phyloP scores from a whole-genome alignment of 345 rosid genomes.

The Melastoma malabathricum region DNA sequence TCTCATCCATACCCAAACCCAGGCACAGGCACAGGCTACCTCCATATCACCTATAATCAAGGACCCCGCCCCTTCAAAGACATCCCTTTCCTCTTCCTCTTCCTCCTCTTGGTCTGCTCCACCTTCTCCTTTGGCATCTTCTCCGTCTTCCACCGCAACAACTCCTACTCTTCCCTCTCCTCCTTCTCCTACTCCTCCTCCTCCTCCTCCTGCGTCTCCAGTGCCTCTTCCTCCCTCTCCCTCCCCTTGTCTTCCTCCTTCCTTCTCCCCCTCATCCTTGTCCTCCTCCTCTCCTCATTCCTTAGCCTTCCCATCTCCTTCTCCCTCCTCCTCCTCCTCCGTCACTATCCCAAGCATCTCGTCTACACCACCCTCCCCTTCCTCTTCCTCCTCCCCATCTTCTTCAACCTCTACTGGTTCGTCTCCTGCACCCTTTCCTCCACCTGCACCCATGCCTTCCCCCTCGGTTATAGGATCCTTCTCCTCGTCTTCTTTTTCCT shows the following conservation, averaged over 20 bases:
- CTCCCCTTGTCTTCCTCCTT: slow-evolving; percentile 19
- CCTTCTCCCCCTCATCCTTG: slow-evolving; percentile 43
- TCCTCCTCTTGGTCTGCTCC: slow-evolving; percentile 36
- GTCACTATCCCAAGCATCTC: slow-evolving; percentile 70
- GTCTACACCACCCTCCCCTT: slow-evolving; percentile 73
- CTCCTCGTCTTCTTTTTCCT: slow-evolving; percentile 56
- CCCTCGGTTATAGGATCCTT: slow-evolving; percentile 57
- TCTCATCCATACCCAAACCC: slow-evolving; percentile 49
- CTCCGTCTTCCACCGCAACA: slow-evolving; percentile 44
- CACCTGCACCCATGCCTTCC: slow-evolving; percentile 51
- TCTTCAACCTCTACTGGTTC: slow-evolving; percentile 81
- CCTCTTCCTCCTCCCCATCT: slow-evolving; percentile 50
- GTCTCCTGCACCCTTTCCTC: slow-evolving; percentile 68
- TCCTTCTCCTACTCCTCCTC: slow-evolving; percentile 34
- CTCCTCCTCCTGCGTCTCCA: slow-evolving; percentile 6
- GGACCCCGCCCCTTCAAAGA: slow-evolving; percentile 74
- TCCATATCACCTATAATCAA: slow-evolving; percentile 73
- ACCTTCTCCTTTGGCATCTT: slow-evolving; percentile 79
- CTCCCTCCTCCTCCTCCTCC: slow-evolving; percentile 48
- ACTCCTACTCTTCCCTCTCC: slow-evolving; percentile 36
- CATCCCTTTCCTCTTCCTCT: slow-evolving; percentile 58
- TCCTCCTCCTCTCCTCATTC: slow-evolving; percentile 47
- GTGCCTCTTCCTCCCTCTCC: background rate
- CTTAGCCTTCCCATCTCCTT: slow-evolving; percentile 67
- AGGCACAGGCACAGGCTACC: too few relatives aligned